A percentile compares a stretch with the other conserved stretches of the same genome.
Evolutionary conservation across 495 filamentous ascomycete genomes (phyloP).

Genomic region (Astrothelium macrocarpum): DNA sequence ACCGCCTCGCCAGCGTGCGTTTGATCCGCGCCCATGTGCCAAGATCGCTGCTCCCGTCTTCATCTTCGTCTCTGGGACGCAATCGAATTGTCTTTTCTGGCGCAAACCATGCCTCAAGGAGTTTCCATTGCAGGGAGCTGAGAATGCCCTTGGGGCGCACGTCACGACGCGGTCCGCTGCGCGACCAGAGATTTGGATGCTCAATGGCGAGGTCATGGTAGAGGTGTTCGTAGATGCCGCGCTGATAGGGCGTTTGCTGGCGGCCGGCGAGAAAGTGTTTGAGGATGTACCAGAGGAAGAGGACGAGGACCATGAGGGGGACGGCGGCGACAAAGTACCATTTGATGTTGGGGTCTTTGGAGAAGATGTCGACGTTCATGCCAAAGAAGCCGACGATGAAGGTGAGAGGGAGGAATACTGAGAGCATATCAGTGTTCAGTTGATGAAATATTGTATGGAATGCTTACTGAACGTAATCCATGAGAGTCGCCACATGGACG

Average conservation of each 20-base stretch:
- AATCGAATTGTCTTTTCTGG: constrained; percentile 28
- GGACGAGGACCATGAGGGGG: constrained; percentile 39
- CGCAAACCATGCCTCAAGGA: constrained; percentile 38
- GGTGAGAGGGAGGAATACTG: constrained; percentile 44
- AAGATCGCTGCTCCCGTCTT: constrained; percentile 27
- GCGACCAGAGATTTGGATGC: constrained; percentile 42
- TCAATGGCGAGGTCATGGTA: constrained; percentile 38
- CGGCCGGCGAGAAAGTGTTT: constrained; percentile 40
- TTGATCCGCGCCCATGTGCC: constrained; percentile 38
- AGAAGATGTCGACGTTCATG: constrained; percentile 44
- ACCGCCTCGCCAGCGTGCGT: constrained; percentile 33
- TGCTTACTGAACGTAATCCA: constrained; percentile 31
- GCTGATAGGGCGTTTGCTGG: constrained; percentile 39
- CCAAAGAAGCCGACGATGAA: constrained; percentile 45
- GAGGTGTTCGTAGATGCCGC: constrained; percentile 43
- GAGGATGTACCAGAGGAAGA: constrained; percentile 40
- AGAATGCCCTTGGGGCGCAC: constrained; percentile 30
- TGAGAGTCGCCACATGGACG: constrained; percentile 38
- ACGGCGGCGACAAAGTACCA: constrained; percentile 42
- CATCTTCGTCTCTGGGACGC: constrained; percentile 22
- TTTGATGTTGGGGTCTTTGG: constrained; percentile 36
- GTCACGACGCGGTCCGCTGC: constrained; percentile 35
- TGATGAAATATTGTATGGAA: not conserved
- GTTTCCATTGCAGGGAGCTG: constrained; percentile 37
- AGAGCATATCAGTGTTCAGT: not conserved